Percentiles rank a stretch among this genome's conserved stretches.
These are phyloP conservation scores for Trichoderma erinaceum DNA, from an alignment of 495 filamentous ascomycete genomes.

Conservation along the genomic window DNA sequence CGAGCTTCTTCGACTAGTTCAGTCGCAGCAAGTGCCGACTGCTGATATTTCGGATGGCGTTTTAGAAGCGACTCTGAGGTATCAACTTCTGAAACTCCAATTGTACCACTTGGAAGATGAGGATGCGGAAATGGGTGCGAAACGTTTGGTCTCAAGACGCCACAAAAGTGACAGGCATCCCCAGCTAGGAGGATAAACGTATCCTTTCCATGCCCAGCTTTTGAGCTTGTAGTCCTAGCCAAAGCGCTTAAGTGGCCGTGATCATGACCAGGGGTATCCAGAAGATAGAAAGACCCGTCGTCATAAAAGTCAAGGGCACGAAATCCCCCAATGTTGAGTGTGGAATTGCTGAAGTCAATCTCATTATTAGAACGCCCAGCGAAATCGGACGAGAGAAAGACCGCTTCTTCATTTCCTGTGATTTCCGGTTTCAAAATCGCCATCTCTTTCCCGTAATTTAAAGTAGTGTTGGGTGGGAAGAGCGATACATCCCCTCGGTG, in stretches of 20 bases:
- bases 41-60: neutral
- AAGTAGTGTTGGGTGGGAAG: slow-evolving; percentile 43
- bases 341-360: slow-evolving; percentile 34
- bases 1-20: neutral
- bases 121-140: slow-evolving; percentile 38
- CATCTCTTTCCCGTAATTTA: slow-evolving; percentile 54
- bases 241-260: slow-evolving; percentile 53
- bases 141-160: slow-evolving; percentile 43
- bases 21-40: neutral
- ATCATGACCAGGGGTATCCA: slow-evolving; percentile 51
- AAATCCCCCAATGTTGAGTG: slow-evolving; percentile 42
- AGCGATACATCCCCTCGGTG: slow-evolving; percentile 51
- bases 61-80: neutral
- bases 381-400: slow-evolving; percentile 41
- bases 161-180: slow-evolving; percentile 49
- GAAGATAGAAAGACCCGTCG: slow-evolving; percentile 54
- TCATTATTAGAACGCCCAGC: slow-evolving; percentile 37
- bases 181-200: slow-evolving; percentile 53
- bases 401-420: slow-evolving; percentile 37
- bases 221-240: slow-evolving; percentile 40
- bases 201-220: slow-evolving; percentile 19
- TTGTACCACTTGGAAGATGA: neutral
- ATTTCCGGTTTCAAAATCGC: slow-evolving; percentile 42
- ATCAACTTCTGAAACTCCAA: neutral
- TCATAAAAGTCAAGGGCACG: slow-evolving; percentile 54